Base-by-base conservation (phyloP, 495 filamentous ascomycete species). In the Clavariopsis aquatica region DNA sequence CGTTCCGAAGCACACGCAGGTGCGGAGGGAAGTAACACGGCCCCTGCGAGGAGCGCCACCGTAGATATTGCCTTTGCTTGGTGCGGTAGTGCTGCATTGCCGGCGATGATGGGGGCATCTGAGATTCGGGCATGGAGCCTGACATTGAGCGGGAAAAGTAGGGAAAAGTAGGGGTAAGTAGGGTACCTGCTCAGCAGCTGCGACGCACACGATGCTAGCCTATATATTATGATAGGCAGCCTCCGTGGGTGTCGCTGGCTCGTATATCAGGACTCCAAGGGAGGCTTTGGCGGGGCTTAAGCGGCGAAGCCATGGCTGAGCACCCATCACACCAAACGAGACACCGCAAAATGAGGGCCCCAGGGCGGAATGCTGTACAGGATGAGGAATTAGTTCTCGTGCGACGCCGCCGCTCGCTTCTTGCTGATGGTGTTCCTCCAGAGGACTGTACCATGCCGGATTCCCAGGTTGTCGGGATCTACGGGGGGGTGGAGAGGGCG, bases 41-140 rank as follows among this genome's bases (percentile, higher is more conserved):
- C 26, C 58, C 43, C 22, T 58, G 41, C 20, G 51, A 17, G 19
- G 10, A 43, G 1, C 62, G 26, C 62, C 62, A 58, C 22, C 55
- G 24, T 23, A 57, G 46, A 29, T 64, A 64, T 22, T 55, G 26
- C 28, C 62, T 55, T 52, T 64, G 62, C 28, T 52, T 49, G 2
- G 20, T 52, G 54, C 62, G 62, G 34, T 64, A 64, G 24, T 64
- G 62, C 54, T 64, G 62, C 20, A 58, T 15, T 53, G 58, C 57
- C 27, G 27, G 60, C 12, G 28, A n/a, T n/a, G n/a, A n/a, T n/a
- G 38, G 3, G 19, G 29, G 13, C 15, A 17, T 19, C 20, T 38
- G 28, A 20, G 43, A 55, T 51, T 17, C 15, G 20, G 47, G 19
- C 5, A 4, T 24, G 20, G 19, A 49, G 12, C 5, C 10, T 10